phyloP scores from a whole-genome alignment of 306 rosid genomes.

The Corylus americana region DNA sequence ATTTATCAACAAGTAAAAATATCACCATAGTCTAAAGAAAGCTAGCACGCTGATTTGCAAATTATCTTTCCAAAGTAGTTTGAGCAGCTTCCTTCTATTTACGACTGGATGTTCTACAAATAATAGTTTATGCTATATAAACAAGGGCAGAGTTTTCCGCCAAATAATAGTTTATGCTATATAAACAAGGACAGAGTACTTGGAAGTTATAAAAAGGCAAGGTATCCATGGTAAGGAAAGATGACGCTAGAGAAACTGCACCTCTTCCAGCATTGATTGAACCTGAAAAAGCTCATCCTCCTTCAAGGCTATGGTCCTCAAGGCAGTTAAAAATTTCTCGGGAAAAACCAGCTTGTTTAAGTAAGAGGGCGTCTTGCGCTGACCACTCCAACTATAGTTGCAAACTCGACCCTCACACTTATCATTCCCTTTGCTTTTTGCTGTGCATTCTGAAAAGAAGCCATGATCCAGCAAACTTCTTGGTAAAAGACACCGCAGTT shows the following conservation, averaged over 20 bases:
- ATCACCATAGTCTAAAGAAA: not conserved
- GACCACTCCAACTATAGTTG: slow-evolving; percentile 94
- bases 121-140: not conserved
- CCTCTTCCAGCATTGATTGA: slow-evolving; percentile 89
- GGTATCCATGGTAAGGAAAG: not conserved
- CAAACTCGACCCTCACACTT: slow-evolving; percentile 34
- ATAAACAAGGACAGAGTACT: no score
- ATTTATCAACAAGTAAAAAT: not conserved
- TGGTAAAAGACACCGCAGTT: slow-evolving; percentile 85
- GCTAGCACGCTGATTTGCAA: not conserved
- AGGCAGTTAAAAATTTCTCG: slow-evolving; percentile 67
- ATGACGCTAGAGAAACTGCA: slow-evolving; percentile 28
- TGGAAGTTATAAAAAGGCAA: no score
- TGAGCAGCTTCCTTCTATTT: not conserved
- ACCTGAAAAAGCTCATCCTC: slow-evolving; percentile 76
- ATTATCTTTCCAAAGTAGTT: not conserved
- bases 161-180: no score
- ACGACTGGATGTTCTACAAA: not conserved
- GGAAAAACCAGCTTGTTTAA: slow-evolving; percentile 77
- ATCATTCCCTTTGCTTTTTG: slow-evolving; percentile 41
- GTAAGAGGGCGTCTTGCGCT: slow-evolving; percentile 77
- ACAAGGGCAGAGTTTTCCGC: no score
- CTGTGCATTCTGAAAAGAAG: slow-evolving; percentile 49
- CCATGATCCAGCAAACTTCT: slow-evolving; percentile 72
- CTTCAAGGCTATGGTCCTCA: slow-evolving; percentile 89